Percentiles rank a stretch among this genome's conserved stretches.
Conservation (phyloP, 148 eudicot species). For the Nepenthes gracilis region DNA sequence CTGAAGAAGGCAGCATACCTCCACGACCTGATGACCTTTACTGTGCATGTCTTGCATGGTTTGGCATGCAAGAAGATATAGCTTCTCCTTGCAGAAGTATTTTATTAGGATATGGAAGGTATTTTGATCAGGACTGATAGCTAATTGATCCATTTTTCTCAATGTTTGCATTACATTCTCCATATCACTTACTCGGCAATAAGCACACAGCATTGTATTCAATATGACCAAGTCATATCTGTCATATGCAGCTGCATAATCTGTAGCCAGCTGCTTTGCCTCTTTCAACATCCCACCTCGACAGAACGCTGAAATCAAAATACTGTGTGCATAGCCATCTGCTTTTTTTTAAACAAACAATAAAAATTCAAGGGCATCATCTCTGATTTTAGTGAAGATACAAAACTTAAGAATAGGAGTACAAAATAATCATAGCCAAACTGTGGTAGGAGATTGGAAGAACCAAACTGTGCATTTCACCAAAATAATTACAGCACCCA, state of each 20-base stretch:
- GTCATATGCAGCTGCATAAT: conserved; percentile 45
- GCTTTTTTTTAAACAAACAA: conserved; percentile 8
- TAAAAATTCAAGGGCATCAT: neutral
- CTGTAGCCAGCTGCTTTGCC: conserved; percentile 57
- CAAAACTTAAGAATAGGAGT: no score
- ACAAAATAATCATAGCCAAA: no score
- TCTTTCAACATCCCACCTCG: conserved; percentile 54
- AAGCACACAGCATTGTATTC: conserved; percentile 80
- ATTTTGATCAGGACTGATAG: conserved; percentile 66
- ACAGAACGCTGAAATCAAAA: conserved; percentile 82
- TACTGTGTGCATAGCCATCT: conserved; percentile 88
- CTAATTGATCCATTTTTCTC: conserved; percentile 78
- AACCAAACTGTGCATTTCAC: no score
- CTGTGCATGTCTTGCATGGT: conserved; percentile 76
- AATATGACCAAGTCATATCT: conserved; percentile 72
- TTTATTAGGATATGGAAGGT: conserved; percentile 69
- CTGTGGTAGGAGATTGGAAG: no score
- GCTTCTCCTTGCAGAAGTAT: conserved; percentile 72
- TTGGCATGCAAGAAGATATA: conserved; percentile 70
- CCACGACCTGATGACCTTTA: conserved; percentile 63
- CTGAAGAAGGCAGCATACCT: conserved; percentile 31
- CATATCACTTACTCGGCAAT: conserved; percentile 86
- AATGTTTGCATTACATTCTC: conserved; percentile 73
- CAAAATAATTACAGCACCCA: no score
- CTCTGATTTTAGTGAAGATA: no score